Evolutionary conservation across 768 basidiomycete species (phyloP).

Genomic region (Kwoniella mangroviensis): DNA sequence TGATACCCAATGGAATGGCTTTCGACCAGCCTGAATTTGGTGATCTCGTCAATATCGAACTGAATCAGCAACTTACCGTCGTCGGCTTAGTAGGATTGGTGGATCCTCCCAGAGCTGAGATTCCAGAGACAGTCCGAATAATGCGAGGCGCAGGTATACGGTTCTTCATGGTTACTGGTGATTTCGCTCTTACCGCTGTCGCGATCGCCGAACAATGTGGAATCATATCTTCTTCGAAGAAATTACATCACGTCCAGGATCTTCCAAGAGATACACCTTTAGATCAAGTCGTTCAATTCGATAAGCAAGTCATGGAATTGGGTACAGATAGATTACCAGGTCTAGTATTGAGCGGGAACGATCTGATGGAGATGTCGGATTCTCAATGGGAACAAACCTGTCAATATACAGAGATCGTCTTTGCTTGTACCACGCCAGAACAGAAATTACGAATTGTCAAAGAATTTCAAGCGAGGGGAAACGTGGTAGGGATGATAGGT

Average conservation of each 20-base stretch:
- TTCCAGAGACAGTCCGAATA: conserved; percentile 58
- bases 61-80: conserved; percentile 63
- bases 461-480: conserved; percentile 63
- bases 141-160: conserved; percentile 66
- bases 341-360: conserved; percentile 52
- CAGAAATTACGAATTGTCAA: conserved; percentile 72
- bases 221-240: conserved; percentile 61
- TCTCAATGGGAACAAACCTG: conserved; percentile 56
- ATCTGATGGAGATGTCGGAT: conserved; percentile 57
- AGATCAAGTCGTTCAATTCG: conserved; percentile 52
- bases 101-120: conserved; percentile 67
- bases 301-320: conserved; percentile 51
- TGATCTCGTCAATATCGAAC: conserved; percentile 59
- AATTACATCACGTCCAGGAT: conserved; percentile 59
- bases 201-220: conserved; percentile 71
- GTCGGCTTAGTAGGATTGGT: conserved; percentile 68
- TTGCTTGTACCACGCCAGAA: conserved; percentile 69
- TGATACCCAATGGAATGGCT: conserved; percentile 53
- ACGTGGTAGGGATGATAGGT: conserved; percentile 69
- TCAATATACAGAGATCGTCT: conserved; percentile 61
- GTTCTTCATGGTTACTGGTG: conserved; percentile 69
- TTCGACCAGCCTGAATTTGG: conserved; percentile 60
- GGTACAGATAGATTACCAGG: conserved; percentile 54
- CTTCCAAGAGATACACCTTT: conserved; percentile 54
- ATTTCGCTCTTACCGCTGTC: conserved; percentile 64